Evolutionary conservation across 1,284 basidiomycete genomes (phyloP), one percentile per base, ranked within the genome.

Genomic region (Leccinum pachyderme): DNA sequence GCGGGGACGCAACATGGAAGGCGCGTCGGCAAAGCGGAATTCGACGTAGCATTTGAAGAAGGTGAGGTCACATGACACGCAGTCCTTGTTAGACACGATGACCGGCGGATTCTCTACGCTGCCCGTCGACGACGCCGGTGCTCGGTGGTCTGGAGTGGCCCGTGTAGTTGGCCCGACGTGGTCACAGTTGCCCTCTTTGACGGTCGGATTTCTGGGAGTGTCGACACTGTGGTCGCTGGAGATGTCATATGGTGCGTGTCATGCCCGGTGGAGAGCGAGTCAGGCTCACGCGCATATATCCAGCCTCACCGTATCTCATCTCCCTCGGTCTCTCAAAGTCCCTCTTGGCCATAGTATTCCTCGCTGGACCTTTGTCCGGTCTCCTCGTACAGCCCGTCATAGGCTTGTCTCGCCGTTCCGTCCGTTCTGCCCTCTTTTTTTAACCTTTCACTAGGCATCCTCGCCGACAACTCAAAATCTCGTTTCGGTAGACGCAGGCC

Each of bases 311-410:
- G 0, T 98, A 96, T 72, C 80, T 98, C 2, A 79, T 97, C 50
- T 91, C 92, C 0, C 82, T 98, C 0, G 95, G 96, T 4, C 76
- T 98, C 15, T 86, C 88, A 15, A 96, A 95, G 73, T 87, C 91
- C 9, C 80, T 81, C 57, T 95, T 96, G 78, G 89, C 93, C 5
- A 79, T 93, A 27, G 95, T 98, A 15, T 97, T 98, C 74, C 80
- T 98, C 31, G 96, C 96, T 0, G 96, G 95, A 0, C 96, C 96
- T 0, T 73, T 98, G 2, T n/a, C n/a, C n/a, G n/a, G n/a, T n/a
- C n/a, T n/a, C n/a, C n/a, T n/a, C n/a, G n/a, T n/a, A n/a, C n/a
- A n/a, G n/a, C n/a, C n/a, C n/a, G n/a, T n/a, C n/a, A n/a, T n/a
- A n/a, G n/a, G n/a, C n/a, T n/a, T n/a, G n/a, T n/a, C n/a, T n/a